Evolutionary conservation across 345 rosid species (phyloP), one percentile per base, ranked within the genome.

Genomic region (Lepidium sativum): DNA sequence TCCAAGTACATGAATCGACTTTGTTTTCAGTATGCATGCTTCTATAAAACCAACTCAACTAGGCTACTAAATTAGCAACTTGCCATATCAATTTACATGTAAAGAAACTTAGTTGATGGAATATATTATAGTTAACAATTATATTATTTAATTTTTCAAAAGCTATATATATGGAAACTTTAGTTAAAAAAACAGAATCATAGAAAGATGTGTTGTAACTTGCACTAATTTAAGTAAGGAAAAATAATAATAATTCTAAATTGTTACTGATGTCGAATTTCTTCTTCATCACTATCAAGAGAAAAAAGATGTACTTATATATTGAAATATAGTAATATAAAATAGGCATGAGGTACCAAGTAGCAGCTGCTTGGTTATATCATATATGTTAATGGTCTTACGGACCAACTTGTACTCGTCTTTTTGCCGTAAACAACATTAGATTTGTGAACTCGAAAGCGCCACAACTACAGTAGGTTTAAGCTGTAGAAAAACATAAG

Each of bases 331-430:
- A 57, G 41, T 50, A 59, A n/a, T n/a, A n/a, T n/a, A n/a, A n/a
- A n/a, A 5, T 17, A 69, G 51, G 37, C 45, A 40, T 50, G 67
- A 69, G 50, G 66, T 68, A 68, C 60, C 73, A 69, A 69, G 60
- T 60, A 41, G 72, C 17, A 47, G 67, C n/a, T n/a, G n/a, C 45
- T 68, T 69, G 54, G 67, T 60, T 60, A 69, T 59, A 27, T 27
- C 31, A 27, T 27, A 27, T 6, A 27, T 6, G 21, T 69, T 58
- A 42, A 41, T 51, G 45, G 44, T 60, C 29, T 60, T 60, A 15
- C 50, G 44, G 60, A 41, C 53, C 74, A 70, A 61, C 68, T 69
- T 69, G 62, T 34, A 11, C 33, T 51, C 41, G 4, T 48, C 53
- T 52, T 52, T 52, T 52, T 29, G 32, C 8, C 55, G 20, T 60